Conservation (phyloP, 2,329 filamentous ascomycete genomes). For the Escovopsis sp. region DNA sequence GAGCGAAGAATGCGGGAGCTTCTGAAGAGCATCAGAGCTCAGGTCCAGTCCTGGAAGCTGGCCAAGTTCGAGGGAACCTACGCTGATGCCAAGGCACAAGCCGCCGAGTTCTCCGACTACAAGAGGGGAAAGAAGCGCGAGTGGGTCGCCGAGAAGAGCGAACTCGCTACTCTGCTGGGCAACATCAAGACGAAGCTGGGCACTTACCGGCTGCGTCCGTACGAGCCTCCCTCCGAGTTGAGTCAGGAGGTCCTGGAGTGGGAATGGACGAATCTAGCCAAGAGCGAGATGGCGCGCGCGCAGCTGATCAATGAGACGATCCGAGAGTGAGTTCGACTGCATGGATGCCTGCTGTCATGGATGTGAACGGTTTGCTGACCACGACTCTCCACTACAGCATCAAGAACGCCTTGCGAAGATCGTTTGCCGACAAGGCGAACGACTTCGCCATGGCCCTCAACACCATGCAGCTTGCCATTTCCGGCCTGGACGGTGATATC, state of each 20-base stretch:
- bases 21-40: slow-evolving; percentile 56
- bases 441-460: slow-evolving; percentile 93
- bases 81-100: slow-evolving; percentile 77
- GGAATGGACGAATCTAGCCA: slow-evolving; percentile 67
- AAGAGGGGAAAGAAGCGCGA: slow-evolving; percentile 81
- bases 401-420: slow-evolving; percentile 83
- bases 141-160: slow-evolving; percentile 97
- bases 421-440: slow-evolving; percentile 95
- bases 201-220: slow-evolving; percentile 81
- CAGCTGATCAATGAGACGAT: slow-evolving; percentile 98
- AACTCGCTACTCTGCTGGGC: slow-evolving; percentile 78
- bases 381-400: slow-evolving; percentile 39
- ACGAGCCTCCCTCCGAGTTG: slow-evolving; percentile 76
- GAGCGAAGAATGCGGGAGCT: slow-evolving; percentile 81
- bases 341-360: background rate
- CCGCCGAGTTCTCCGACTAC: slow-evolving; percentile 68
- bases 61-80: slow-evolving; percentile 86
- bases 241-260: slow-evolving; percentile 68
- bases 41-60: slow-evolving; percentile 62
- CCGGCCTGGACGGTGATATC: slow-evolving; percentile 90
- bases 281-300: slow-evolving; percentile 74
- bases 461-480: slow-evolving; percentile 87
- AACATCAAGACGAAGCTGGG: slow-evolving; percentile 99
- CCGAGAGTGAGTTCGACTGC: slow-evolving; percentile 50
- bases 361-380: slow-evolving; percentile 15